A percentile compares a stretch with the other conserved stretches of the same genome.
phyloP scores from a whole-genome alignment of 495 filamentous ascomycete genomes.

The Aspergillus leporis region DNA sequence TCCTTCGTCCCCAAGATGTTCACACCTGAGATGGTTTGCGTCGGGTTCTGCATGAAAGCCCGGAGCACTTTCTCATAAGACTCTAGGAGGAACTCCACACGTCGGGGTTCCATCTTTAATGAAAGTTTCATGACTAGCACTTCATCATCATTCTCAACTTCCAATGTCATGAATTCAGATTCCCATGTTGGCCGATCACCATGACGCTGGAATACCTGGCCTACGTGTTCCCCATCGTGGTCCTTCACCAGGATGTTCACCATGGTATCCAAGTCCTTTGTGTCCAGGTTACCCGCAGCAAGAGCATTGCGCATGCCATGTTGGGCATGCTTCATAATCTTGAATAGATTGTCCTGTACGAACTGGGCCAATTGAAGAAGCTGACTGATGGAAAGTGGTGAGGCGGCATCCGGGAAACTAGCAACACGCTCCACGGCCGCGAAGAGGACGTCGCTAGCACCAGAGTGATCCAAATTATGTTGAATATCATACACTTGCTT shows the following conservation, averaged over 20 bases:
- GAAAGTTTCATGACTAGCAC: constrained; percentile 7
- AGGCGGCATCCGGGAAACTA: too few relatives aligned
- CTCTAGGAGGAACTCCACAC: constrained; percentile 17
- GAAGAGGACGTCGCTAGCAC: too few relatives aligned
- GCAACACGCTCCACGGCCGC: too few relatives aligned
- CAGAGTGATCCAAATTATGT: too few relatives aligned
- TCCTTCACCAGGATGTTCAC: constrained; percentile 25
- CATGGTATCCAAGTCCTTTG: constrained; percentile 17
- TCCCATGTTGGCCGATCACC: constrained; percentile 17
- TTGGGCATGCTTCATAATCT: constrained; percentile 20
- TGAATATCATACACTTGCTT: too few relatives aligned
- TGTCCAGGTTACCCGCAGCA: constrained; percentile 7
- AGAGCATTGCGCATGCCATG: constrained; percentile 17
- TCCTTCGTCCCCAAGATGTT: too few relatives aligned
- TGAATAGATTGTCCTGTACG: constrained; percentile 11
- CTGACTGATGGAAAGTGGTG: not conserved
- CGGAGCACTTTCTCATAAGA: too few relatives aligned
- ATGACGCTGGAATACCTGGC: constrained; percentile 17
- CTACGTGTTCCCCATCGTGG: constrained; percentile 5
- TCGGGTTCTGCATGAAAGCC: too few relatives aligned
- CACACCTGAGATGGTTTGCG: too few relatives aligned
- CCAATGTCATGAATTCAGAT: constrained; percentile 19
- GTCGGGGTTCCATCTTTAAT: constrained; percentile 13
- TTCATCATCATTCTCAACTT: constrained; percentile 17
- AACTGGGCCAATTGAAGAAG: constrained; percentile 23